Base-by-base conservation (phyloP, 495 filamentous ascomycete species). In the Hypoxylon fragiforme region DNA sequence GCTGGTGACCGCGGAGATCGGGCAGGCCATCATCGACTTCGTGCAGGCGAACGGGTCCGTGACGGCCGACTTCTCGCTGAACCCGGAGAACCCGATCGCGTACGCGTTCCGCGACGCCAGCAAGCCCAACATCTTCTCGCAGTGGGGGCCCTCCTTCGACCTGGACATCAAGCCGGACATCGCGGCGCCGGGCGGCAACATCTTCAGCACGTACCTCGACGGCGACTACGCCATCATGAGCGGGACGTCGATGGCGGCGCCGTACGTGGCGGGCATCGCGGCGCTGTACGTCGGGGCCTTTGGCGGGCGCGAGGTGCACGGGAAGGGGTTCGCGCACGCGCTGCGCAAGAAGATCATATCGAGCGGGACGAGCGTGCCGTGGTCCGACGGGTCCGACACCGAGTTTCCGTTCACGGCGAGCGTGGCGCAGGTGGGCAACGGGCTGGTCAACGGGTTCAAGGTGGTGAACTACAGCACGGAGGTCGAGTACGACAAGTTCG, bases 241-340 rank as follows among this genome's bases (percentile, higher is more conserved):
- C 39, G 76, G 76, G 40, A 79, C 76, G 1, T 77, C 74, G 0
- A 79, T 77, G 76, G 70, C 77, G 5, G 64, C 76, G n/a, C 75
- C 76, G 11, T 79, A 74, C 46, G 64, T 74, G 7, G 72, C 73
- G 19, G 75, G 73, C 16, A 49, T 73, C 19, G 67, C 73, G 38
- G 73, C 75, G 28, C 69, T 77, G 8, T 62, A 73, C 19, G 66
- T 75, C 39, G 66, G 60, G 1, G 54, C 62, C 9, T 46, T 51
- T 28, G 70, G 70, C 13, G 63, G 70, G 1, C 60, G 66, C 11
- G 49, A 57, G 9, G 57, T 60, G 12, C 60, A 73, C n/a, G 75
- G 70, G 9, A 65, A 71, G 18, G 45, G 55, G 1, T 60, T 64
- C 12, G 70, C 69, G 3, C 62, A 66, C 9, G 54, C 57, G 13